Evolutionary conservation across 75 land plant species (phyloP), one percentile per base, ranked within the genome.

Genomic region (Pinus albicaulis): DNA sequence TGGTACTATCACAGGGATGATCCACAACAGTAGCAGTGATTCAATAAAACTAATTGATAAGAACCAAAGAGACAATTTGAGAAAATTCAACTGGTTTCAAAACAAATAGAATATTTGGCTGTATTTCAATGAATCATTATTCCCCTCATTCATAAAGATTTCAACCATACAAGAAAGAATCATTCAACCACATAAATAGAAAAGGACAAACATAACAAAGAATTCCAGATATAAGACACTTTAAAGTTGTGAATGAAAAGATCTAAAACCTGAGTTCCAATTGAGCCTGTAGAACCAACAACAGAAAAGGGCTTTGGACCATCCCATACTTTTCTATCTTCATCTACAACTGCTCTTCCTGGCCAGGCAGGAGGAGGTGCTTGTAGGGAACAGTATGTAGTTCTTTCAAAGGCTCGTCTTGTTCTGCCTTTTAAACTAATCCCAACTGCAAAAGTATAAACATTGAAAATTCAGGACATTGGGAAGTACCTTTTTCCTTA

Each of bases 291-390:
- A 0, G 99, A 96, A 41, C 99, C 99, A 76, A 96, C 82, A 58
- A 96, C 79, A 1, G 99, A 96, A 66, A 96, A 88, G 52, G 99
- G 99, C 79, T 96, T 96, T 24, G 98, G 98, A 34, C 99, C 99
- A 77, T 87, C 91, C 92, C 90, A 89, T 25, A 71, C 73, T 76
- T 87, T 90, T 52, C 77, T 81, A 5, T 74, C 89, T 19, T 84
- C 81, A 62, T 90, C 95, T 15, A 72, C 78, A 81, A 89, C 82
- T 65, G 99, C 99, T 57, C 90, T 78, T 56, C 99, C 99, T 62
- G 99, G 98, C 99, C 99, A 96, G 3, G 99, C 99, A 44, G 99
- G 86, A 65, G 95, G 99, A n/a, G 91, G 90, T n/a, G 52, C 76
- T 71, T 81, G 85, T 56, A 78, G 78, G 10, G 86, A 93, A 80